Percentiles rank a stretch among this genome's conserved stretches.
phyloP scores from a whole-genome alignment of 164 flowering plant species.

The Hamamelis virginiana region DNA sequence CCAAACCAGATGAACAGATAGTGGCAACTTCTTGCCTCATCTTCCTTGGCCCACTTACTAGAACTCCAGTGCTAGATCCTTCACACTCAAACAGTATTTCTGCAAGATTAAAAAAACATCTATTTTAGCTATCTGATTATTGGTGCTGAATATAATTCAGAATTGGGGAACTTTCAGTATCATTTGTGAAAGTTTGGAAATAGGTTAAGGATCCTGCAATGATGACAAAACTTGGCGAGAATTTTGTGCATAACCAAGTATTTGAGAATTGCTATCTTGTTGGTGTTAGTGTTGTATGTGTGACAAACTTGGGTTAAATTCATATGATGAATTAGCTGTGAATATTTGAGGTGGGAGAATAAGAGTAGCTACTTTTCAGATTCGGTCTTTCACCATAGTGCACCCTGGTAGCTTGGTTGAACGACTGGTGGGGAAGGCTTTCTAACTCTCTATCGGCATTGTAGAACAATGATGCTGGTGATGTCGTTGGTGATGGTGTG shows the following conservation, averaged over 20 bases:
- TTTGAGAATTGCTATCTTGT: no score
- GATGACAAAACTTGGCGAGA: no score
- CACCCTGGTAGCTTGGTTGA: conserved; percentile 27
- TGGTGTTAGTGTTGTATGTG: no score
- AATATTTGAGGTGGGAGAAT: no score
- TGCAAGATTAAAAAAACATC: conserved; percentile 17
- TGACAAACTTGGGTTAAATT: no score
- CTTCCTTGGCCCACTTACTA: conserved; percentile 53
- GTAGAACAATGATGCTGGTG: conserved; percentile 17
- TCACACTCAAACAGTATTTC: conserved; percentile 29
- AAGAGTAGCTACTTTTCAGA: conserved; percentile 26
- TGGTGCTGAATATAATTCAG: no score
- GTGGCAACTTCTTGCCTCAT: conserved; percentile 57
- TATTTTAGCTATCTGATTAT: neutral
- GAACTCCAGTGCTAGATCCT: conserved; percentile 48
- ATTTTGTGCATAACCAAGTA: no score
- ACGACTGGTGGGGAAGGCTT: conserved; percentile 29
- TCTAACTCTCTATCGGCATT: conserved; percentile 20
- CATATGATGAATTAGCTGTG: no score
- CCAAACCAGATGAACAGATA: conserved; percentile 22
- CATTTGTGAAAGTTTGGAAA: no score
- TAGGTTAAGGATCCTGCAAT: no score
- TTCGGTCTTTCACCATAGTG: conserved; percentile 32
- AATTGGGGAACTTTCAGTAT: no score
- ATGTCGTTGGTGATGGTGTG: conserved; percentile 9